Percentiles rank a stretch among this genome's conserved stretches.
These are phyloP conservation scores for Pichiaceae sp. DNA, from an alignment of 1,139 yeast genomes.

Conservation along the genomic window DNA sequence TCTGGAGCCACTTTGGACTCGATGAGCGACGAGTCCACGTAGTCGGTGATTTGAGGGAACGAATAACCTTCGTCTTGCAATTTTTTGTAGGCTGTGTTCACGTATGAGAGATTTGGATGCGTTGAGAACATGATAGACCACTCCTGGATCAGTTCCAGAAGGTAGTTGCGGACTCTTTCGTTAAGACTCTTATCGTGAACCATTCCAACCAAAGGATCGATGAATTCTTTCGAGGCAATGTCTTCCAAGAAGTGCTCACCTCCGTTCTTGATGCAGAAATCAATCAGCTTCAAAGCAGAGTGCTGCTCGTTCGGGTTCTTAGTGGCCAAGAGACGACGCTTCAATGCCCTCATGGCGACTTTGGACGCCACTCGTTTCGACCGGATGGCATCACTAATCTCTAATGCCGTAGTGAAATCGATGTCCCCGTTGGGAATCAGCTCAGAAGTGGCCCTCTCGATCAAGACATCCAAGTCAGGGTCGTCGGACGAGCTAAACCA, in stretches of 20 bases:
- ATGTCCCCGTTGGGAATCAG: constrained; percentile 87
- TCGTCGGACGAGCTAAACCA: constrained; percentile 48
- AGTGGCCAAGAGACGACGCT: constrained; percentile 54
- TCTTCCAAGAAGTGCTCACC: constrained; percentile 81
- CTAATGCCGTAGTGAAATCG: constrained; percentile 73
- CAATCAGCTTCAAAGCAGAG: constrained; percentile 68
- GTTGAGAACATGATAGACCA: constrained; percentile 73
- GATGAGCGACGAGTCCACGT: constrained; percentile 44
- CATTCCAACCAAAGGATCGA: constrained; percentile 56
- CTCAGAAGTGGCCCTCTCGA: constrained; percentile 79
- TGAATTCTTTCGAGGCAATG: constrained; percentile 76
- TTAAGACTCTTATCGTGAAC: constrained; percentile 32
- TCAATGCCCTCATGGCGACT: constrained; percentile 77
- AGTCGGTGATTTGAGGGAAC: constrained; percentile 48
- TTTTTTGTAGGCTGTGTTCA: constrained; percentile 51
- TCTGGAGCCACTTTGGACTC: constrained; percentile 95
- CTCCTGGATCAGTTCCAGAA: constrained; percentile 60
- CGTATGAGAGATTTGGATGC: constrained; percentile 60
- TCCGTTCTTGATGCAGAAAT: constrained; percentile 87
- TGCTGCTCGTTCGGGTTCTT: constrained; percentile 69
- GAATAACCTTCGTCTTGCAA: constrained; percentile 55
- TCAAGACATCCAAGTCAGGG: constrained; percentile 51
- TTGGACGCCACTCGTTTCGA: constrained; percentile 76
- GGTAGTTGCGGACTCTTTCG: constrained; percentile 47
- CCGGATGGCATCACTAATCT: constrained; percentile 80